These are phyloP conservation scores for Mycena sp. DNA, from an alignment of 1,284 basidiomycete genomes.

Conservation along the genomic window DNA sequence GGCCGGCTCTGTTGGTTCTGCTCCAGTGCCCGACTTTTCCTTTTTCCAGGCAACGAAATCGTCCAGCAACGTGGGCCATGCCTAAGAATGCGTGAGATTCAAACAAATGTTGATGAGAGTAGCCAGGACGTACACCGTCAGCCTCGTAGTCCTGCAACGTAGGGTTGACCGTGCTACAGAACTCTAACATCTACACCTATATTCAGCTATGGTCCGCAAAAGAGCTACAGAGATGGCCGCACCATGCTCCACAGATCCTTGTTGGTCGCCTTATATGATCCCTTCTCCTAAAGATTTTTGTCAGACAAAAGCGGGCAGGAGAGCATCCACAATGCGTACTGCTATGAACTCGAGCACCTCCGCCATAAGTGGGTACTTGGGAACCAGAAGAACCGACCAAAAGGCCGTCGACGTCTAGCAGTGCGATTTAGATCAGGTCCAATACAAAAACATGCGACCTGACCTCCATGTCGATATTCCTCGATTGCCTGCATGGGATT, in stretches of 20 bases:
- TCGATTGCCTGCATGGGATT: constrained; percentile 57
- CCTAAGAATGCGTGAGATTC: constrained; percentile 50
- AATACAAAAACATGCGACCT: constrained; percentile 23
- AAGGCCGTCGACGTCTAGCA: constrained; percentile 73
- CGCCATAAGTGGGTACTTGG: constrained; percentile 68
- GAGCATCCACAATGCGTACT: constrained; percentile 50
- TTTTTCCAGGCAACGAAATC: constrained; percentile 78
- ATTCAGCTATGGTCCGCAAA: constrained; percentile 9
- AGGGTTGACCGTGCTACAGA: constrained; percentile 70
- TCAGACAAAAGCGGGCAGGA: constrained; percentile 10
- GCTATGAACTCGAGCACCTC: constrained; percentile 71
- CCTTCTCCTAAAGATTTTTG: constrained; percentile 54
- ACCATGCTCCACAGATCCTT: constrained; percentile 90
- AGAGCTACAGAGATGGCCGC: constrained; percentile 34
- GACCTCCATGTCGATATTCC: constrained; percentile 84
- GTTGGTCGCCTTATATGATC: constrained; percentile 75
- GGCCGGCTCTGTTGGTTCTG: not conserved
- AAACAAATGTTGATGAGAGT: constrained; percentile 14
- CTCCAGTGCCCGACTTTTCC: constrained; percentile 14
- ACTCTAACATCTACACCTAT: constrained; percentile 70
- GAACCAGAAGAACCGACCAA: constrained; percentile 75
- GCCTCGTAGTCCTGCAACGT: constrained; percentile 71
- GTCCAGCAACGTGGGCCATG: constrained; percentile 82
- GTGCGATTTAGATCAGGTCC: not conserved
- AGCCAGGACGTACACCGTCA: constrained; percentile 64